Percentiles rank a stretch among this genome's conserved stretches.
Conservation (phyloP, 2,329 filamentous ascomycete species). For the Ramularia endophylla region DNA sequence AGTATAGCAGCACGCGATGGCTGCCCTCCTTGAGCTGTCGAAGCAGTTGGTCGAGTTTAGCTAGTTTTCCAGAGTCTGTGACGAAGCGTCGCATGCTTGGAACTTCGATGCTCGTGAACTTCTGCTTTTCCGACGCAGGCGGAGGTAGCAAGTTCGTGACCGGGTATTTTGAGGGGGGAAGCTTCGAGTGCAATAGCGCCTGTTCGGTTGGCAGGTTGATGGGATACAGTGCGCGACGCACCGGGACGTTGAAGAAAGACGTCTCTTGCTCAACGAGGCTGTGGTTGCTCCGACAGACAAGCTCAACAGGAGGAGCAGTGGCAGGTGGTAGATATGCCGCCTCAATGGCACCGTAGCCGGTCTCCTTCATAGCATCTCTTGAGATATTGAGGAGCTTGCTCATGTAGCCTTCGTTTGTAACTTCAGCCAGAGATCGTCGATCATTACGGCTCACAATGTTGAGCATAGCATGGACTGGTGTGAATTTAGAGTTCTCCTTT, state of each 20-base stretch:
- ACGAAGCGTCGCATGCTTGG: conserved; percentile 98
- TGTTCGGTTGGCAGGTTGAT: conserved; percentile 59
- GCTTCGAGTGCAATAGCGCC: conserved; percentile 65
- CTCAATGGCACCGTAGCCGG: conserved; percentile 73
- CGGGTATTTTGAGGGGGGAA: conserved; percentile 61
- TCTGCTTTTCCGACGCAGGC: conserved; percentile 73
- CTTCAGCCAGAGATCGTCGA: conserved; percentile 59
- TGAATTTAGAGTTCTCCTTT: conserved; percentile 46
- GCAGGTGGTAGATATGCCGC: conserved; percentile 72
- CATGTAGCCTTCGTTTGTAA: conserved; percentile 67
- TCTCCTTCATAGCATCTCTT: conserved; percentile 55
- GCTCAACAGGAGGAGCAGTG: conserved; percentile 77
- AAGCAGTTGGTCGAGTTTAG: conserved; percentile 79
- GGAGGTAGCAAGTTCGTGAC: conserved; percentile 61
- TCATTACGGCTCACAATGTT: conserved; percentile 69
- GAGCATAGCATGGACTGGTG: conserved; percentile 72
- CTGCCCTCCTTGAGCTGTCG: conserved; percentile 85
- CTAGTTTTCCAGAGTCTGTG: conserved; percentile 94
- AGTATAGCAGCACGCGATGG: conserved; percentile 93
- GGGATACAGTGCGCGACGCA: conserved; percentile 72
- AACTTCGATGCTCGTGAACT: conserved; percentile 85
- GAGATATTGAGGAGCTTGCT: conserved; percentile 74
- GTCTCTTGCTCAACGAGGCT: conserved; percentile 60
- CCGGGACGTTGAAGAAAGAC: conserved; percentile 68
- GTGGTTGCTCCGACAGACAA: conserved; percentile 66